These are phyloP conservation scores for Kitagawia praeruptora DNA, from an alignment of 129 eudicot genomes.

Conservation along the genomic window DNA sequence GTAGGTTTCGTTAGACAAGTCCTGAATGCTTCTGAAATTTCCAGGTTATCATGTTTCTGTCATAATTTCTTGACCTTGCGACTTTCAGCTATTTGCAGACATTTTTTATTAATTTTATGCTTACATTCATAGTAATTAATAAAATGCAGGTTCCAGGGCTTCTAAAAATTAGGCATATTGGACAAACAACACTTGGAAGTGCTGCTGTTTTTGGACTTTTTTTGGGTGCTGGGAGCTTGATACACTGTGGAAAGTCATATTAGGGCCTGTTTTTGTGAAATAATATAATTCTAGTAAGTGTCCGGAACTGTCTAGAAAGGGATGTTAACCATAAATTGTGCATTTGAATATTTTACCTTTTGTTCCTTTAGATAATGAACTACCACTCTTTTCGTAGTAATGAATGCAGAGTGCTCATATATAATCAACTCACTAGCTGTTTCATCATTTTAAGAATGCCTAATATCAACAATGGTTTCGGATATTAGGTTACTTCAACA, in stretches of 20 bases:
- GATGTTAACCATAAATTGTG: not conserved
- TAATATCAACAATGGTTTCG: not conserved
- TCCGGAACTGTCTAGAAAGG: not conserved
- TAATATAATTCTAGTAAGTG: not conserved
- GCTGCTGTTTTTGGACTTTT: slow-evolving; percentile 62
- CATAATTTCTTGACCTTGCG: not conserved
- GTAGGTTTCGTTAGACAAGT: not conserved
- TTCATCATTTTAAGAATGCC: not conserved
- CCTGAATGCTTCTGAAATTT: not conserved
- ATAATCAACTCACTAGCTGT: not conserved
- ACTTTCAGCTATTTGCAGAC: not conserved
- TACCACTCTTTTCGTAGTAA: not conserved
- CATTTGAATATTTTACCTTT: not conserved
- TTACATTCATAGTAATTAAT: not conserved
- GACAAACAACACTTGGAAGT: slow-evolving; percentile 54
- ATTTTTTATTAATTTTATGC: not conserved
- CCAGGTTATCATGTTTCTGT: not conserved
- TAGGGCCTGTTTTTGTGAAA: slow-evolving; percentile 6
- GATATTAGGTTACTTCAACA: not conserved
- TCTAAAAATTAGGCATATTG: slow-evolving; percentile 45
- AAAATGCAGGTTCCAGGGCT: slow-evolving; percentile 50
- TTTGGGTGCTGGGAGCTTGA: slow-evolving; percentile 61
- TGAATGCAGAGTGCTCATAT: not conserved
- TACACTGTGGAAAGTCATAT: slow-evolving; percentile 55
- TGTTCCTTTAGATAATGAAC: not conserved